A percentile compares a stretch with the other conserved stretches of the same genome.
Conservation (phyloP, 2,329 filamentous ascomycete genomes). For the Pestalotiopsis fici region DNA sequence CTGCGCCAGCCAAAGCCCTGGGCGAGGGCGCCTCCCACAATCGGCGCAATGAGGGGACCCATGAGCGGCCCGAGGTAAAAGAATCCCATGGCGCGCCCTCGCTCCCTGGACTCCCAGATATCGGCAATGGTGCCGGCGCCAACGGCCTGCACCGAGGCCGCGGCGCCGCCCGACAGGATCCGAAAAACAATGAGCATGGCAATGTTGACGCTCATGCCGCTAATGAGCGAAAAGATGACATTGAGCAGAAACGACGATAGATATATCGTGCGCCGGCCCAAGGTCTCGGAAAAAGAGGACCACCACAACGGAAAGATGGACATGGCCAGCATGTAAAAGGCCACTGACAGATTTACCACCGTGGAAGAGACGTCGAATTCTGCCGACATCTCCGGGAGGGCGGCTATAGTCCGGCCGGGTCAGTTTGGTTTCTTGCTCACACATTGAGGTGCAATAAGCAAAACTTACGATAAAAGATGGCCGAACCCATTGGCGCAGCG, state of each 20-base stretch:
- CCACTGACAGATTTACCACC: constrained; percentile 73
- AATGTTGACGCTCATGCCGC: constrained; percentile 69
- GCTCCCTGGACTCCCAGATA: constrained; percentile 72
- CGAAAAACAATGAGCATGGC: constrained; percentile 78
- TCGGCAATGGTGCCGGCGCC: constrained; percentile 83
- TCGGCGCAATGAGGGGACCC: constrained; percentile 74
- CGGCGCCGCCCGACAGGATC: constrained; percentile 72
- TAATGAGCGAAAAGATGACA: constrained; percentile 68
- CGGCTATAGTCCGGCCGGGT: constrained; percentile 49
- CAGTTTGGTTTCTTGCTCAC: neutral
- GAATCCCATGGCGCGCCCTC: constrained; percentile 77
- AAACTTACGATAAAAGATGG: constrained; percentile 77
- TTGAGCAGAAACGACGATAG: constrained; percentile 74
- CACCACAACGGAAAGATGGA: constrained; percentile 86
- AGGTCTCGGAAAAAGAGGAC: constrained; percentile 76
- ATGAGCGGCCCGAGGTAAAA: constrained; percentile 80
- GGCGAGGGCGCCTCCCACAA: constrained; percentile 74
- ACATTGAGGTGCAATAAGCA: constrained; percentile 1
- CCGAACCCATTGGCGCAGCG: constrained; percentile 79
- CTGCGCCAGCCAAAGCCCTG: constrained; percentile 72
- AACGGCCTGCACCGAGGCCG: constrained; percentile 80
- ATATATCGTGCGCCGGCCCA: constrained; percentile 78
- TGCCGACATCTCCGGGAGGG: constrained; percentile 62
- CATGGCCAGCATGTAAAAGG: constrained; percentile 82
- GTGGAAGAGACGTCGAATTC: constrained; percentile 66